These are phyloP conservation scores for Larix sibirica DNA, from an alignment of 83 land plant genomes.

Conservation along the genomic window DNA sequence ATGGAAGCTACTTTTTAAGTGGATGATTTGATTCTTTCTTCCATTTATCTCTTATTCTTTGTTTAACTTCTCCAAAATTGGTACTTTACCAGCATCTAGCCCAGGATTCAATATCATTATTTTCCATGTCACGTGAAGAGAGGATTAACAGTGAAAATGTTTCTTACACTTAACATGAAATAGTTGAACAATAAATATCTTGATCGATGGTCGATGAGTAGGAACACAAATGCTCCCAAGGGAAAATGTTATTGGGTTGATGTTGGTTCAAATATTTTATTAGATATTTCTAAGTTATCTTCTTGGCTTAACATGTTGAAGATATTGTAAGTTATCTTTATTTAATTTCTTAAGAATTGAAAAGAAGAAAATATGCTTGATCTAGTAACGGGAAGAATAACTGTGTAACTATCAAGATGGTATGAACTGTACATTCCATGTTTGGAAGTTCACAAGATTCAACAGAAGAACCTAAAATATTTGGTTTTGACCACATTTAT, in stretches of 20 bases:
- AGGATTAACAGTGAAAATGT: neutral
- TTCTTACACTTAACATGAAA: conserved; percentile 4
- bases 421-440: neutral
- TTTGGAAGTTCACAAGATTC: conserved; percentile 38
- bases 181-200: neutral
- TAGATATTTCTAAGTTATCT: conserved; percentile 60
- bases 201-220: conserved; percentile 41
- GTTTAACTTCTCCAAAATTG: conserved; percentile 92
- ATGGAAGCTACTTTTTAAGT: conserved; percentile 64
- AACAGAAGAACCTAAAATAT: conserved; percentile 71
- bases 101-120: conserved; percentile 74
- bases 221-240: conserved; percentile 41
- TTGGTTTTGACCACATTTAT: conserved; percentile 94
- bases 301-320: conserved; percentile 45
- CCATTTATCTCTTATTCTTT: conserved; percentile 79
- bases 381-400: neutral
- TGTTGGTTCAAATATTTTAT: conserved; percentile 61
- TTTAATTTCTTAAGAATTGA: neutral
- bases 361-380: neutral
- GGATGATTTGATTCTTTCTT: conserved; percentile 73
- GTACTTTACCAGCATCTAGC: conserved; percentile 88
- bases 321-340: conserved; percentile 39
- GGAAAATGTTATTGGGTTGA: conserved; percentile 95
- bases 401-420: neutral
- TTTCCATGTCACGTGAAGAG: conserved; percentile 32